These are phyloP conservation scores for Emmonsiellopsis sp. DNA, from an alignment of 2,329 filamentous ascomycete species.

Conservation along the genomic window DNA sequence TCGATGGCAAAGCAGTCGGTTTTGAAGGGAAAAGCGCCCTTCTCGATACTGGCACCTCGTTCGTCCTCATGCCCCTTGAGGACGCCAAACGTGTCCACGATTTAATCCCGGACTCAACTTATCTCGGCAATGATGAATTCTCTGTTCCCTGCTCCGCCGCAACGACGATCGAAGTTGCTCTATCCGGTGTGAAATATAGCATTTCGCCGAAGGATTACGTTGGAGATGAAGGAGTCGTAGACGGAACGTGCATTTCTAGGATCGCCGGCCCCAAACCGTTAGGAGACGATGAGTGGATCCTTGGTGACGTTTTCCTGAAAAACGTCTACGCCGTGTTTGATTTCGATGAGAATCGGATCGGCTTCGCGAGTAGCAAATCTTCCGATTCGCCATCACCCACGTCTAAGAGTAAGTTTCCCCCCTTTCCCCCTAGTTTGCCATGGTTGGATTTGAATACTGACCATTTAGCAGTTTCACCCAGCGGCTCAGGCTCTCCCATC, in stretches of 20 bases:
- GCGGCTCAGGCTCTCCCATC: background rate
- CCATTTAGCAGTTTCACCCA: background rate
- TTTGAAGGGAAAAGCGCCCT: constrained; percentile 53
- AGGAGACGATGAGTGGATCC: constrained; percentile 56
- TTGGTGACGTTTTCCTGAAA: constrained; percentile 79
- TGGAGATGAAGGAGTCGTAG: constrained; percentile 19
- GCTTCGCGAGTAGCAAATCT: constrained; percentile 7
- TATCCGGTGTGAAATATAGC: constrained; percentile 58
- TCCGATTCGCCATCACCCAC: background rate
- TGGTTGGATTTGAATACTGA: background rate
- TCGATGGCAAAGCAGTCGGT: constrained; percentile 51
- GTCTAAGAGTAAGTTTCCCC: too few relatives aligned
- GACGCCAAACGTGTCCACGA: constrained; percentile 62
- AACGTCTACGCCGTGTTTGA: constrained; percentile 87
- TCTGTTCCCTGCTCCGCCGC: constrained; percentile 64
- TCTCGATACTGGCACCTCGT: constrained; percentile 78
- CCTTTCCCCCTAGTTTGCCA: too few relatives aligned
- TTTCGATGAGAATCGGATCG: constrained; percentile 46
- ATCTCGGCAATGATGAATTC: constrained; percentile 52
- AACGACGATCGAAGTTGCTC: constrained; percentile 53
- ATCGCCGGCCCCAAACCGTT: constrained; percentile 65
- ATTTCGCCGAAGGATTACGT: constrained; percentile 67
- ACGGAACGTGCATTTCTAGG: constrained; percentile 52
- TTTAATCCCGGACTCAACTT: constrained; percentile 52
- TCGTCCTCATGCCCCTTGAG: constrained; percentile 59